phyloP scores from a whole-genome alignment of 164 flowering plant genomes.

The Vitis labrusca region DNA sequence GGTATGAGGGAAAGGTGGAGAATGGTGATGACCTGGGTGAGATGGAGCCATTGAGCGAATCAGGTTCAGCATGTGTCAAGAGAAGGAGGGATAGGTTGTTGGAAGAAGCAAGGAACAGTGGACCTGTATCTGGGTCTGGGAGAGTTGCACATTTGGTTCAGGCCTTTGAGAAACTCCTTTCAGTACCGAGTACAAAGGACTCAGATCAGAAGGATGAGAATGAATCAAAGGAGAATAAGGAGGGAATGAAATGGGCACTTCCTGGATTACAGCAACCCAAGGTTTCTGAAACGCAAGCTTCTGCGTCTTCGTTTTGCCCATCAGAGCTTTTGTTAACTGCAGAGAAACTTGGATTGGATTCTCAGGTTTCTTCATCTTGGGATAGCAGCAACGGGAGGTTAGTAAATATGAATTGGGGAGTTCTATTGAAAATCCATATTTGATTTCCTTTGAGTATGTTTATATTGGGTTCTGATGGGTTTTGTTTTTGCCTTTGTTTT shows the following conservation, averaged over 20 bases:
- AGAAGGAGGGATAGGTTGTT: slow-evolving; percentile 63
- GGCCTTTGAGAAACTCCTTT: slow-evolving; percentile 72
- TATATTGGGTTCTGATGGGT: slow-evolving; percentile 6
- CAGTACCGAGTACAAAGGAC: slow-evolving; percentile 33
- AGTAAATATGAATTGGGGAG: slow-evolving; percentile 4
- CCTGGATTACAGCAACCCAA: slow-evolving; percentile 67
- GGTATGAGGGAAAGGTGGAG: slow-evolving; percentile 14
- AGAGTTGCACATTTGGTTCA: slow-evolving; percentile 74
- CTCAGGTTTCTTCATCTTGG: slow-evolving; percentile 49
- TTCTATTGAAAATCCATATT: neutral
- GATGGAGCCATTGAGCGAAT: slow-evolving; percentile 12
- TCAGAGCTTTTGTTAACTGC: slow-evolving; percentile 57
- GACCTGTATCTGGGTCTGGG: slow-evolving; percentile 69
- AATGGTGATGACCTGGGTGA: slow-evolving; percentile 19
- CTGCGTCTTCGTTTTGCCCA: slow-evolving; percentile 58
- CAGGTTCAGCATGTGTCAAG: slow-evolving; percentile 43
- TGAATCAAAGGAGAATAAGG: slow-evolving; percentile 14
- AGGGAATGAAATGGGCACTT: slow-evolving; percentile 61
- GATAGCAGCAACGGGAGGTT: slow-evolving; percentile 79
- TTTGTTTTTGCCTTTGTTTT: slow-evolving; percentile 14
- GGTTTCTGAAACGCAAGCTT: slow-evolving; percentile 30
- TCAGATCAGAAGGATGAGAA: slow-evolving; percentile 30
- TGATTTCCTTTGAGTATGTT: neutral
- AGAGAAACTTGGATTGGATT: slow-evolving; percentile 64
- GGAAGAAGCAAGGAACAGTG: slow-evolving; percentile 60